Base-by-base conservation (phyloP, 768 basidiomycete genomes). In the Pulveroboletus sp. region DNA sequence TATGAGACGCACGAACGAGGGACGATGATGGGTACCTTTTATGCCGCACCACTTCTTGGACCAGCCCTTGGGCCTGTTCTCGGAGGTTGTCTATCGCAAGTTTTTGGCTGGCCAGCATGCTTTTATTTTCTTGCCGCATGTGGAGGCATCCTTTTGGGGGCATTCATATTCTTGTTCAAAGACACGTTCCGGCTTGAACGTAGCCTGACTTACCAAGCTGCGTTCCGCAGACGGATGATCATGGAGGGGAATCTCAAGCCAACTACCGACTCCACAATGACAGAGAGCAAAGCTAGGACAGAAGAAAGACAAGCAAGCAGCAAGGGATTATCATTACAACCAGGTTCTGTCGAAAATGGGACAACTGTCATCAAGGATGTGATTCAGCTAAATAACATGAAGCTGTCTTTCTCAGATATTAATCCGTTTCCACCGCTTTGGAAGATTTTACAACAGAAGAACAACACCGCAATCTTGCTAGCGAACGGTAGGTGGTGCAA, bases 141-240 rank as follows among this genome's bases (percentile, higher is more conserved):
- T 47, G 78, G 78, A 8, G 81, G 80, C 1, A 27, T 75, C 31
- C 77, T 76, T 44, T 71, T 80, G 44, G 39, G 81, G 35, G 68
- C 74, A 17, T 89, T 90, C 65, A 47, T 85, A 31, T 65, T 84
- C 21, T 71, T 85, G 61, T 89, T 93, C 72, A 80, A 78, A 50
- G 91, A 94, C 59, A 90, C 90, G 0, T 94, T 89, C 70, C 79
- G 91, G 15, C 71, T 77, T 47, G 89, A 93, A 60, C 83, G 93
- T 39, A 93, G 90, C 47, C 68, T 87, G 21, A 79, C 81, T 3
- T 95, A 93, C 65, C 87, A 89, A 62, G 73, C 74, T 33, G 82
- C 83, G 0, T 69, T 89, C 38, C 76, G 72, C 52, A 69, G 73
- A 41, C 73, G 76, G 15, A 49, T 71, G 6, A 66, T 65, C 38